Base-by-base conservation (phyloP, 371 early-diverging fungal genomes). In the Conidiobolus incongruus region DNA sequence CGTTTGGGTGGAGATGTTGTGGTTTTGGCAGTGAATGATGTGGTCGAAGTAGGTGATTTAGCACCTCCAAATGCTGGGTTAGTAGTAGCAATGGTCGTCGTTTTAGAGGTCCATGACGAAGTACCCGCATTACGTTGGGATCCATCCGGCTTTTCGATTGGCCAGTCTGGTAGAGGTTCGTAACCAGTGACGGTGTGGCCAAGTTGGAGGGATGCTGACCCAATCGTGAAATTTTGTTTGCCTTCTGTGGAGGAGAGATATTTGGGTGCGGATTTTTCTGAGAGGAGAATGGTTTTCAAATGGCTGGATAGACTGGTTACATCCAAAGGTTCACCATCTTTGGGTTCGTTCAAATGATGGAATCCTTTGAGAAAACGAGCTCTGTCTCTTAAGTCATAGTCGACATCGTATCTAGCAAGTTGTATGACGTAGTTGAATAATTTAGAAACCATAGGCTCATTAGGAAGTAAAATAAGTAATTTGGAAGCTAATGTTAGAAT, bases 321-420 rank as follows among this genome's bases (percentile, higher is more conserved):
- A 42, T 40, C 45, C 43, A 42, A 38, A 16, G 31, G n/a, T 31
- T 21, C 31, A 28, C 34, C 22, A 34, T 49, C 21, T 54, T 21
- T 40, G 42, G 16, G 15, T 8, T 26, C 26, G 8, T 26, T 26
- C 8, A 26, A 26, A 34, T 44, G 38, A 37, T 34, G 26, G 41
- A 91, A 55, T 0, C 66, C 76, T 32, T 76, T 70, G 31, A 91
- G 58, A 48, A 83, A 72, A 30, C 96, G 58, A 8, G 84, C 86
- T 15, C 89, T 72, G 50, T 95, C 96, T 26, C 96, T 70, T 1
- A 93, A 77, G 52, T 87, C 86, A 47, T 79, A 90, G 49, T 74
- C 68, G 13, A 66, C 52, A 53, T 95, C 96, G 49, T 80, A 92
- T 24, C 85, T 65, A 0, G 91, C 91, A 44, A 95, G 59, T 29